Conservation (phyloP, 306 rosid genomes). For the Geum urbanum region DNA sequence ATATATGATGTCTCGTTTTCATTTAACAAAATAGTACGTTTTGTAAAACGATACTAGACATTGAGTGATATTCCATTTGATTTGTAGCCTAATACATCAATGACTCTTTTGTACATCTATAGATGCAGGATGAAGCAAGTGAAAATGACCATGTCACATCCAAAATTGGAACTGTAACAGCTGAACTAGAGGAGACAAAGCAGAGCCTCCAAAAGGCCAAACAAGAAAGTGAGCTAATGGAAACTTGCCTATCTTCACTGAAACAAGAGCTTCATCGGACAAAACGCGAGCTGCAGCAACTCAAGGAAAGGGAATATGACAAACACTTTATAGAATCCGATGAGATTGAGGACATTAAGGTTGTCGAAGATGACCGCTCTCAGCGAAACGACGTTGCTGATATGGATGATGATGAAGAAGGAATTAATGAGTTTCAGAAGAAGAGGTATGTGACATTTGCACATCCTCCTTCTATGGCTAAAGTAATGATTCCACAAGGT, state of each 20-base stretch:
- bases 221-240: conserved; percentile 75
- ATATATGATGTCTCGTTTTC: background rate
- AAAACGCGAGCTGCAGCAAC: conserved; percentile 50
- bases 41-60: background rate
- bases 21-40: background rate
- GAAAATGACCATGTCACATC: conserved; percentile 31
- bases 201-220: conserved; percentile 60
- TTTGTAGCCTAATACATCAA: background rate
- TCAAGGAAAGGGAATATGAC: conserved; percentile 44
- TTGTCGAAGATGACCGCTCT: conserved; percentile 35
- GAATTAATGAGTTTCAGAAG: conserved; percentile 73
- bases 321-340: conserved; percentile 41
- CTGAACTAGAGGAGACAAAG: conserved; percentile 72
- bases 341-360: conserved; percentile 53
- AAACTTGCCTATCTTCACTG: conserved; percentile 59
- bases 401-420: conserved; percentile 20
- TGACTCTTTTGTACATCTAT: background rate
- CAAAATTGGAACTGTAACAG: conserved; percentile 48
- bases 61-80: background rate
- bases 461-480: conserved; percentile 54
- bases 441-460: conserved; percentile 86
- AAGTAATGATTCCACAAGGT: conserved; percentile 44
- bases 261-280: conserved; percentile 75
- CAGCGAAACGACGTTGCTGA: background rate
- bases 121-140: conserved; percentile 47